Evolutionary conservation across 306 rosid species (phyloP).

Genomic region (Cajanus cajan): DNA sequence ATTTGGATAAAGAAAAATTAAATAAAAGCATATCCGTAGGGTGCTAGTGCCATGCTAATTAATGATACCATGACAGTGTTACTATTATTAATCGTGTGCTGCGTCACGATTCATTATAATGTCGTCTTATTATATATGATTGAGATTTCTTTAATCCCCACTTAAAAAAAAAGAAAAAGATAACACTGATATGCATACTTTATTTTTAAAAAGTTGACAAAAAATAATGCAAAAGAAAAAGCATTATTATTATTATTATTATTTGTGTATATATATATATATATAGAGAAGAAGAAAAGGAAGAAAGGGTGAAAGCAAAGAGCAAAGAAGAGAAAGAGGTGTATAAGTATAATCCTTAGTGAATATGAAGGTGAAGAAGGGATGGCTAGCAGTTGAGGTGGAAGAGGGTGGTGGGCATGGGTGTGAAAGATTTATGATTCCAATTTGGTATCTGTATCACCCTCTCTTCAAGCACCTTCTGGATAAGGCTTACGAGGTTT

Average conservation of each 20-base stretch:
- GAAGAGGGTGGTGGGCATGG: conserved; percentile 32
- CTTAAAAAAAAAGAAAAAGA: neutral
- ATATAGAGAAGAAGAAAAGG: too few species aligned
- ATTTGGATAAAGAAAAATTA: neutral
- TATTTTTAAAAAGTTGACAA: too few species aligned
- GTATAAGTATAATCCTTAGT: too few species aligned
- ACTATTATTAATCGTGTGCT: neutral
- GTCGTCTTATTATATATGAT: conserved; percentile 17
- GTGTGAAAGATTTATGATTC: conserved; percentile 51
- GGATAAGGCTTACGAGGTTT: conserved; percentile 60
- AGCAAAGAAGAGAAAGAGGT: neutral
- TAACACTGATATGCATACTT: neutral
- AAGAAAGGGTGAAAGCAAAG: too few species aligned
- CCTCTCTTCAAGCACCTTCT: conserved; percentile 55
- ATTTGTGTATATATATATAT: too few species aligned
- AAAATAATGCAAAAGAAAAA: too few species aligned
- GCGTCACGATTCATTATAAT: neutral
- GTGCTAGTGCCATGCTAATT: too few species aligned
- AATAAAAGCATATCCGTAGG: neutral
- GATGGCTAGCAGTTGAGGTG: conserved; percentile 60
- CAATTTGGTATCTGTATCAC: conserved; percentile 63
- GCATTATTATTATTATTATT: too few species aligned
- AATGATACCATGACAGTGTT: too few species aligned
- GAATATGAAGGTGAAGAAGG: conserved; percentile 62
- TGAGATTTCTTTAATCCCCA: neutral